Evolutionary conservation across 2,329 filamentous ascomycete genomes (phyloP).

Genomic region (Botrytis pseudocinerea): DNA sequence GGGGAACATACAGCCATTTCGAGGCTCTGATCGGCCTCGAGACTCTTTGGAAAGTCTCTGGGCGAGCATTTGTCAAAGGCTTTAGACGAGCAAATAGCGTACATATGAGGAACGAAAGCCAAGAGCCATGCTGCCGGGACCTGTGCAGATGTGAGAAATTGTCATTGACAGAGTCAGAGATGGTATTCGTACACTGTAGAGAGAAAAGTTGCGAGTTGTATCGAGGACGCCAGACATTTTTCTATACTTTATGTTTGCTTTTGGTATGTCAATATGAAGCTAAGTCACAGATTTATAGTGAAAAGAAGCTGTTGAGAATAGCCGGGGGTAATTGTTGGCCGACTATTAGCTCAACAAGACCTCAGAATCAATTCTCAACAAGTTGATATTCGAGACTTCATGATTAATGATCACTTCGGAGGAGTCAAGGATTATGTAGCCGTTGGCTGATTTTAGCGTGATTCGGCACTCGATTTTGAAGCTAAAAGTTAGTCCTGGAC

Average conservation of each 20-base stretch:
- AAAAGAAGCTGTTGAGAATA: background rate
- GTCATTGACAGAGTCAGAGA: background rate
- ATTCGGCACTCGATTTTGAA: background rate
- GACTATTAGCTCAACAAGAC: background rate
- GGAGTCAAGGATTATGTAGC: too few relatives aligned
- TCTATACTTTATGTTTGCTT: background rate
- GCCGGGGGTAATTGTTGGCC: background rate
- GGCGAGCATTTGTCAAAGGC: slow-evolving; percentile 6
- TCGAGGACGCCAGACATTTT: slow-evolving; percentile 9
- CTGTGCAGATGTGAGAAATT: background rate
- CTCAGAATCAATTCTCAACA: background rate
- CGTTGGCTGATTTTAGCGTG: background rate
- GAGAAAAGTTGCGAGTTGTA: slow-evolving; percentile 3
- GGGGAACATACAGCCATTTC: background rate
- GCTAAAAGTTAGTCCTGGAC: background rate
- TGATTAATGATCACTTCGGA: background rate
- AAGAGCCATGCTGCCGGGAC: slow-evolving; percentile 14
- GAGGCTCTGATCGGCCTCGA: slow-evolving; percentile 4
- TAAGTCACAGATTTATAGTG: background rate
- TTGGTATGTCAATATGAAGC: background rate
- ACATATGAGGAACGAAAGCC: background rate
- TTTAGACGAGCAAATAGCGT: background rate
- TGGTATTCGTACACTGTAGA: slow-evolving; percentile 12
- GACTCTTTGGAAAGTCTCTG: background rate
- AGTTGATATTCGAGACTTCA: background rate